Evolutionary conservation across 148 eudicot genomes (phyloP).

Genomic region (Chenopodium formosanum): DNA sequence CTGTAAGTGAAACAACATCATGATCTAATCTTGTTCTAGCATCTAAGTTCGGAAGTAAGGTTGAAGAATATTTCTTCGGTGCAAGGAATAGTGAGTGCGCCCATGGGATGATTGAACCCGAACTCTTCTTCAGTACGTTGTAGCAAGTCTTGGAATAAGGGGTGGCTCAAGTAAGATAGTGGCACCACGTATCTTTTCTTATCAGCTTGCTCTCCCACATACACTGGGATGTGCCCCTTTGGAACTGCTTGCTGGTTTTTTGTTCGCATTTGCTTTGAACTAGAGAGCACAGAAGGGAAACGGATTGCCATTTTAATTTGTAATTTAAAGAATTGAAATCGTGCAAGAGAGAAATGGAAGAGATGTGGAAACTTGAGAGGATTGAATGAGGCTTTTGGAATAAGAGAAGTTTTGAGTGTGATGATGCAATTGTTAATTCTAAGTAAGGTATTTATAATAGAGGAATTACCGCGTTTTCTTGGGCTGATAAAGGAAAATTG

Average conservation of each 20-base stretch:
- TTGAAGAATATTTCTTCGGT: constrained; percentile 19
- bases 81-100: constrained; percentile 30
- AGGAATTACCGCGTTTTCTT: not conserved
- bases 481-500: not conserved
- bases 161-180: constrained; percentile 29
- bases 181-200: constrained; percentile 35
- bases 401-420: not conserved
- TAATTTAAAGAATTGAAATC: not conserved
- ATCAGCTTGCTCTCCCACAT: constrained; percentile 28
- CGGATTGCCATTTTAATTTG: constrained; percentile 18
- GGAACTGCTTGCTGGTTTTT: constrained; percentile 19
- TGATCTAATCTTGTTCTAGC: not conserved
- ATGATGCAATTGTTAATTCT: not conserved
- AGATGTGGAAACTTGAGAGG: not conserved
- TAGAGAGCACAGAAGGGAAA: constrained; percentile 13
- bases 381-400: not conserved
- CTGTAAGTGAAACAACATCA: not conserved
- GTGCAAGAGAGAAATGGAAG: not conserved
- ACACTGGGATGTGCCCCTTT: constrained; percentile 25
- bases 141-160: constrained; percentile 20
- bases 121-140: constrained; percentile 23
- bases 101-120: constrained; percentile 31
- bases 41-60: constrained; percentile 17
- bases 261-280: constrained; percentile 10
- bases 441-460: not conserved